A percentile compares a stretch with the other conserved stretches of the same genome.
Evolutionary conservation across 805 yeast species (phyloP).

Genomic region (Kodamaea jinghongensis): DNA sequence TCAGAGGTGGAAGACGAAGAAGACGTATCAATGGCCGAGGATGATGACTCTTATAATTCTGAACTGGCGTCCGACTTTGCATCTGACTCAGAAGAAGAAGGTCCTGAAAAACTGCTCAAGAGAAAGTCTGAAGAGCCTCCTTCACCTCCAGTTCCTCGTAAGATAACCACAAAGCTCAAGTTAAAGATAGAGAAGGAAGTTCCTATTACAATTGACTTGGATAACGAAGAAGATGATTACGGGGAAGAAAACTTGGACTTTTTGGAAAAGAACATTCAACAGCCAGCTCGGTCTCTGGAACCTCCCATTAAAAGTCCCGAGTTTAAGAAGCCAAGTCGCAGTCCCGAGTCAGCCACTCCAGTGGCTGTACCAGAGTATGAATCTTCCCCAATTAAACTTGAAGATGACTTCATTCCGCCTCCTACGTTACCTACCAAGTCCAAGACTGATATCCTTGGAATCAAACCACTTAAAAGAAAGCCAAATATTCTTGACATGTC

Average conservation of each 20-base stretch:
- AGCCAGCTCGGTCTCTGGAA: conserved; percentile 3
- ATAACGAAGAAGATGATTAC: conserved; percentile 30
- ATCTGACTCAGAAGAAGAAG: conserved; percentile 8
- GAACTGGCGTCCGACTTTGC: conserved; percentile 6
- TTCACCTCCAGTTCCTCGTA: conserved; percentile 1
- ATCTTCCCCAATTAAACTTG: conserved; percentile 12
- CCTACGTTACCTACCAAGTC: neutral
- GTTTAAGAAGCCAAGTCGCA: neutral
- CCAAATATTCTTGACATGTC: conserved; percentile 13
- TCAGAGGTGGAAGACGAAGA: conserved; percentile 1
- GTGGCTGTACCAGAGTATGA: neutral
- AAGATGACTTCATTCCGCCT: conserved; percentile 6
- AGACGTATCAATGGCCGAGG: neutral
- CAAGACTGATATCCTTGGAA: conserved; percentile 1
- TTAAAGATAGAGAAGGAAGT: conserved; percentile 5
- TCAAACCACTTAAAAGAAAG: conserved; percentile 2
- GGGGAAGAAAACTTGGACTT: conserved; percentile 29
- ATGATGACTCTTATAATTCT: conserved; percentile 7
- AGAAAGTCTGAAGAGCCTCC: conserved; percentile 2
- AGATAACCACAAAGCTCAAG: conserved; percentile 6
- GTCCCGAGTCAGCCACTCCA: neutral
- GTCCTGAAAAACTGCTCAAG: conserved; percentile 1
- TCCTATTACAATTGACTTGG: conserved; percentile 11
- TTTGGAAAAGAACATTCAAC: conserved; percentile 18
- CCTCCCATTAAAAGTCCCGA: conserved; percentile 1